Evolutionary conservation across 2,329 filamentous ascomycete species (phyloP).

Genomic region (Monilinia vaccinii-corymbosi): DNA sequence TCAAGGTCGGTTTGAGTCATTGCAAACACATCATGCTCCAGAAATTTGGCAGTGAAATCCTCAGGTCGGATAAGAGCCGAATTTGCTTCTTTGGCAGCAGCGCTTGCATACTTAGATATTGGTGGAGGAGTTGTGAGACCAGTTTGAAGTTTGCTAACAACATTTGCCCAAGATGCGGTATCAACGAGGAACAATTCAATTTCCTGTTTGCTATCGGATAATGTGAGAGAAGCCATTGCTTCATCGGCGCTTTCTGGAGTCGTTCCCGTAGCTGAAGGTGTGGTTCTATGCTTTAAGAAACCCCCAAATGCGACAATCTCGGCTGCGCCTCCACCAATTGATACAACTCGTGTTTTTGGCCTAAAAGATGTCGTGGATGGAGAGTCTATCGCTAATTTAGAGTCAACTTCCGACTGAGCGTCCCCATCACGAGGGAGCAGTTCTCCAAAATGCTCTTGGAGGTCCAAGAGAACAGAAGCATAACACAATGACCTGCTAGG

Average conservation of each 20-base stretch:
- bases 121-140: conserved; percentile 44
- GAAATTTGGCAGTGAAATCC: conserved; percentile 36
- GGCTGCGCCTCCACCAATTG: conserved; percentile 42
- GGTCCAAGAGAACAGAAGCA: conserved; percentile 36
- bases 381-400: not conserved
- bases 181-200: conserved; percentile 60
- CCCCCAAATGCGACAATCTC: conserved; percentile 56
- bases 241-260: not conserved
- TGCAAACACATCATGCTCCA: conserved; percentile 41
- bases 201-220: conserved; percentile 7
- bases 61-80: conserved; percentile 34
- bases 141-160: conserved; percentile 49
- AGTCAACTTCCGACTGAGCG: not conserved
- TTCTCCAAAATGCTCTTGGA: conserved; percentile 1
- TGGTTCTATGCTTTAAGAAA: conserved; percentile 34
- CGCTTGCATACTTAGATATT: conserved; percentile 45
- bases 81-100: conserved; percentile 37
- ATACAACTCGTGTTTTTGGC: conserved; percentile 15
- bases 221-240: conserved; percentile 9
- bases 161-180: conserved; percentile 65
- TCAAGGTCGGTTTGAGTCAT: conserved; percentile 32
- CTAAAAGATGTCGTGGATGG: not conserved
- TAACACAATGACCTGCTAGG: conserved; percentile 79
- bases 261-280: conserved; percentile 6
- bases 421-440: conserved; percentile 4